Evolutionary conservation across 768 basidiomycete species (phyloP), one percentile per base, ranked within the genome.

Genomic region (Psilocybe cyanescens): DNA sequence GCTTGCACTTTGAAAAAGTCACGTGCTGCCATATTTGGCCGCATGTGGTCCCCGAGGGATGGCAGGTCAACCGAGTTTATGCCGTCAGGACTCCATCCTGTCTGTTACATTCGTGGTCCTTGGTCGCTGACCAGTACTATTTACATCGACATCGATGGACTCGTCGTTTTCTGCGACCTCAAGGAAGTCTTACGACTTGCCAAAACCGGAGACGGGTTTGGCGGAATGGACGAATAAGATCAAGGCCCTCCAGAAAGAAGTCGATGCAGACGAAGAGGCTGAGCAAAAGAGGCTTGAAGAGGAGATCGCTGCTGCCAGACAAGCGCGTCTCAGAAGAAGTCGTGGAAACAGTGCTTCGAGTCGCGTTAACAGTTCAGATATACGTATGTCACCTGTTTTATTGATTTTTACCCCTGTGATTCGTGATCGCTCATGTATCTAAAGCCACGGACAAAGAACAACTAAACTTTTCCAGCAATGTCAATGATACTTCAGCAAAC

Each of bases 161-260:
- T 57, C 67, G 17, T 69, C 67, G 14, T 64, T 67, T 9, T 63
- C 64, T 47, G 41, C 64, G 46, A 60, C 71, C 19, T 68, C 72
- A 37, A 66, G 70, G 54, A 60, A 70, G 14, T 68, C 67, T 17
- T 72, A 72, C 56, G 81, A 83, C 67, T 68, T 78, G 17, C 80
- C 83, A 9, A 84, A 82, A 61, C 79, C 87, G 17, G 90, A 91
- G 67, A 77, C 80, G 3, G 88, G 85, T 52, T 79, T 92, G n/a
- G 82, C 90, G 14, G 90, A 94, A 72, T 94, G 92, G 92, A 84
- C 91, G 12, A 88, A 77, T 74, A 88, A 83, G 78, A 92, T 94
- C 72, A 89, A 88, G 71, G 89, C 86, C 14, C 75, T 94, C 73
- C 92, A 93, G 71, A 83, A 86, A 61, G 90, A 92, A 67, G 88